Base-by-base conservation (phyloP, 768 basidiomycete genomes). In the Leccinum longicurvipes region DNA sequence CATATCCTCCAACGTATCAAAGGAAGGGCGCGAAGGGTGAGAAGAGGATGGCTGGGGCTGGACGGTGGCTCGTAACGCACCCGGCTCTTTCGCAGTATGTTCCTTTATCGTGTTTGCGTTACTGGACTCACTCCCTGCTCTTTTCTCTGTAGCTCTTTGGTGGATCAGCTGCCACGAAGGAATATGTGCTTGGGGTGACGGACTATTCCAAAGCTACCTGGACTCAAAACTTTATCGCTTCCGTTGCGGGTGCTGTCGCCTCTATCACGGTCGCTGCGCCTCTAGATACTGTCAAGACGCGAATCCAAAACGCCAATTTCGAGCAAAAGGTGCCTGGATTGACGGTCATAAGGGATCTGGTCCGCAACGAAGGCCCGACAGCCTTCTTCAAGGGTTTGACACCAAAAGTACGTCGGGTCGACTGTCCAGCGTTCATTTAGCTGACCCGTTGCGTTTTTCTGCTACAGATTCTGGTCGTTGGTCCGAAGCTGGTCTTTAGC, bases 31-130 rank as follows among this genome's bases (percentile, higher is more conserved):
- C n/a, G n/a, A n/a, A n/a, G n/a, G n/a, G n/a, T n/a, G n/a, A n/a
- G n/a, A n/a, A n/a, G n/a, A n/a, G n/a, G n/a, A n/a, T 59, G 96
- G 96, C 27, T 97, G 95, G 93, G 95, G 95, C 45, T 98, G 96
- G 96, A 98, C 96, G 23, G 88, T 97, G 82, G 96, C 94, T 3
- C 84, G 96, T 51, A 99, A 99, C 64, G 96, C 96, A 1, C 96
- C 96, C 0, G 96, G 96, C 11, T 85, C 82, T 51, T 99, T 99
- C 65, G 92, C 96, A 53, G 94, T 96, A 67, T 59, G 90, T 77
- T 4, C n/a, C 28, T 12, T 46, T 50, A 36, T 49, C 27, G 5
- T 6, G 1, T n/a, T 41, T 19, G 11, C 25, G 27, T 31, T 11
- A 54, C 47, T 36, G 50, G 8, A 29, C 28, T 58, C 52, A 27